Conservation (phyloP, 2,329 filamentous ascomycete genomes). For the Geosmithia flava region DNA sequence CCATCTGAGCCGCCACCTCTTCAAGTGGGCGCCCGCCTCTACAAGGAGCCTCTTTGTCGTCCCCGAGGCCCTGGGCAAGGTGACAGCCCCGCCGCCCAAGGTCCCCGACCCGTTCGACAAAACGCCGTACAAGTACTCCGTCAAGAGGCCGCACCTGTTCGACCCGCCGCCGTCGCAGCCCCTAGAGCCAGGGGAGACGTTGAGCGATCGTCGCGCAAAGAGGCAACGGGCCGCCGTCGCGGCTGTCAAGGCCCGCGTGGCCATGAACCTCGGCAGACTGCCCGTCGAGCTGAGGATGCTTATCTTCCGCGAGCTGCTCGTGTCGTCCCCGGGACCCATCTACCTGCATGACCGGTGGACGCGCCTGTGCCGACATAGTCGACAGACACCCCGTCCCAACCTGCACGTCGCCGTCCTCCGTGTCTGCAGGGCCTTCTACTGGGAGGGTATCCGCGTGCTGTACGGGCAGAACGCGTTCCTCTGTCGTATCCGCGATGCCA, state of each 20-base stretch:
- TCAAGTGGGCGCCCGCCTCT: too few species aligned
- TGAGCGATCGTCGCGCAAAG: too few species aligned
- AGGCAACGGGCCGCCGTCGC: too few species aligned
- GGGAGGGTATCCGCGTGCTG: conserved; percentile 26
- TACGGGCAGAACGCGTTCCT: conserved; percentile 35
- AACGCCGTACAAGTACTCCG: neutral
- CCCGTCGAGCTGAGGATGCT: neutral
- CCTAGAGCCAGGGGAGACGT: neutral
- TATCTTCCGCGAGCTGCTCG: conserved; percentile 18
- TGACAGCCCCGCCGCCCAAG: neutral
- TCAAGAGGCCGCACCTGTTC: neutral
- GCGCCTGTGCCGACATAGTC: conserved; percentile 8
- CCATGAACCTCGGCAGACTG: neutral
- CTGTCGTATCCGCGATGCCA: conserved; percentile 30
- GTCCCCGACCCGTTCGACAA: neutral
- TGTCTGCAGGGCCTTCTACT: conserved; percentile 17
- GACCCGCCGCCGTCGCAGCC: neutral
- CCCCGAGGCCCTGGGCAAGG: neutral
- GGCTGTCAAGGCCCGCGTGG: conserved; percentile 2
- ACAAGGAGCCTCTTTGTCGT: neutral
- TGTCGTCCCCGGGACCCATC: conserved; percentile 14
- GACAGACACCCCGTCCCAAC: conserved; percentile 6
- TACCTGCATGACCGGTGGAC: conserved; percentile 20
- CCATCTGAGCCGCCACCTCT: neutral
- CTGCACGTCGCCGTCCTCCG: conserved; percentile 24